Evolutionary conservation across 805 yeast species (phyloP), one percentile per base, ranked within the genome.

Genomic region (Ogataea thermomethanolica): DNA sequence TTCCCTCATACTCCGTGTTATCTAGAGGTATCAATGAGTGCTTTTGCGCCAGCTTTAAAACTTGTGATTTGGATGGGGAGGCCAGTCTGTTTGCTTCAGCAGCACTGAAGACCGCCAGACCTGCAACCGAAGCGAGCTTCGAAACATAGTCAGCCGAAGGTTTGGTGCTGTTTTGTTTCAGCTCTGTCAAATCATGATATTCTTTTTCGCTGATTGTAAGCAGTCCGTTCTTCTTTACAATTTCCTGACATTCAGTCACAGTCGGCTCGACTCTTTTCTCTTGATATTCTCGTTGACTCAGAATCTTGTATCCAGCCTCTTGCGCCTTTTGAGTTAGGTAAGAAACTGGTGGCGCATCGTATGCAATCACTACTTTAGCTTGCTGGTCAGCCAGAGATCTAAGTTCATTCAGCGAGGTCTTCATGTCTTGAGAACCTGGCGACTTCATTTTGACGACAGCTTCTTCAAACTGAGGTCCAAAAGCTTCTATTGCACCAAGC

Each of bases 101-200:
- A 13, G 38, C 39, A 9, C 55, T 37, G 7, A 58, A 14, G 2
- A 50, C 41, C 7, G 46, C 36, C 24, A 53, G 35, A 10, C 61
- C 65, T 12, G 44, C 35, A 6, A 37, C 31, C 4, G 51, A 46
- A 0, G 73, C 69, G 35, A 58, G 54, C 12, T 58, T 58, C 22
- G 57, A 46, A n/a, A 72, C 44, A 27, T 56, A 56, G 0, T 62
- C 66, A 4, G 46, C 22, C 2, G 64, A 46, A 10, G 61, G 59
- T 4, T 32, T 29, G 2, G 15, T 22, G 7, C 27, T 23, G 8
- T 29, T 42, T 1, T 29, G 37, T 7, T 37, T 20, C 8, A 35
- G 6, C 9, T 23, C 17, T 14, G 26, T 8, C 25, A 50, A 25
- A 6, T 33, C 26, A 5, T 26, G 22, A 21, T 45, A 50, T 9